phyloP scores from a whole-genome alignment of 1,284 basidiomycete genomes.

The Xerocomus amazonicus region DNA sequence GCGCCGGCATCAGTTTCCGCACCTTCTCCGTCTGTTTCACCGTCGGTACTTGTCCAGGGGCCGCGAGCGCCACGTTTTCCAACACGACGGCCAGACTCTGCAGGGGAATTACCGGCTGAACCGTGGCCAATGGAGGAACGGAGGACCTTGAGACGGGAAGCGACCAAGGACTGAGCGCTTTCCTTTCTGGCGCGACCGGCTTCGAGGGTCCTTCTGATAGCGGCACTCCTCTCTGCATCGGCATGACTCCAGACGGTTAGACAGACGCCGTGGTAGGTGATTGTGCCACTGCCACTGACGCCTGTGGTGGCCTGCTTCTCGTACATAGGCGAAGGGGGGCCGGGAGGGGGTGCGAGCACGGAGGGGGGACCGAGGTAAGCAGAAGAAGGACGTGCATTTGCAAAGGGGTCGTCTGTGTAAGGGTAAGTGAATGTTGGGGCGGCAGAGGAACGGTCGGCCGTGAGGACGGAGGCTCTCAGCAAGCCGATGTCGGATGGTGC shows the following conservation, averaged over 20 bases:
- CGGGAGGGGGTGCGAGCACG: slow-evolving; percentile 45
- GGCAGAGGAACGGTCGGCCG: slow-evolving; percentile 56
- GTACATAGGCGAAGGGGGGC: slow-evolving; percentile 38
- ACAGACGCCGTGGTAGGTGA: slow-evolving; percentile 86
- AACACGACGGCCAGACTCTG: slow-evolving; percentile 50
- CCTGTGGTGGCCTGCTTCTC: slow-evolving; percentile 38
- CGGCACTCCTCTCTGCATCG: slow-evolving; percentile 77
- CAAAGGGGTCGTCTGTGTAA: slow-evolving; percentile 70
- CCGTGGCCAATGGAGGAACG: slow-evolving; percentile 46
- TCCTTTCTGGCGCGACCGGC: slow-evolving; percentile 73
- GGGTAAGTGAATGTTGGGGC: slow-evolving; percentile 63
- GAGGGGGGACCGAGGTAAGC: slow-evolving; percentile 72
- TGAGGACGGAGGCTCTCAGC: slow-evolving; percentile 68
- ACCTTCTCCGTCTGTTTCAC: slow-evolving; percentile 65
- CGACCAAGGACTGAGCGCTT: slow-evolving; percentile 66
- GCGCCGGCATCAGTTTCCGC: slow-evolving; percentile 68
- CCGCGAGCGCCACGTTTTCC: slow-evolving; percentile 56
- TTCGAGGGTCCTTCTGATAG: slow-evolving; percentile 79
- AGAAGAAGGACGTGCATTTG: slow-evolving; percentile 66
- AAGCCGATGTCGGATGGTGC: slow-evolving; percentile 57
- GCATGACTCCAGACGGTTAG: slow-evolving; percentile 93
- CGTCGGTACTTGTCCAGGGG: slow-evolving; percentile 67
- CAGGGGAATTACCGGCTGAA: slow-evolving; percentile 42
- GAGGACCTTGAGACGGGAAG: slow-evolving; percentile 61
- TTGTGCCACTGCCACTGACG: slow-evolving; percentile 39